Evolutionary conservation across 2,329 filamentous ascomycete genomes (phyloP), one percentile per base, ranked within the genome.

Genomic region (Xenoacremonium recifei): DNA sequence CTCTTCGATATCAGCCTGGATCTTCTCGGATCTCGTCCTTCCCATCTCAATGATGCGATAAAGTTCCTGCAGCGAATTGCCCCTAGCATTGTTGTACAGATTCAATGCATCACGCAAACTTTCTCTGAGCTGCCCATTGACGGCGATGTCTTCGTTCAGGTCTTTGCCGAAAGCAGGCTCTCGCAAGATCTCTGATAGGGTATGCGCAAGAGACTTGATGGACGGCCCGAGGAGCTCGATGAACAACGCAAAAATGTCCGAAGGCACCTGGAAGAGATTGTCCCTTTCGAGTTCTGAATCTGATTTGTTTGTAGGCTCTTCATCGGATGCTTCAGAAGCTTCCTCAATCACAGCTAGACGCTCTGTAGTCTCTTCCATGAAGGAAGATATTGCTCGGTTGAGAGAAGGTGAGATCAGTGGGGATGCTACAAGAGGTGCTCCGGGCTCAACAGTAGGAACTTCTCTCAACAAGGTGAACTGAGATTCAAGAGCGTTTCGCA

Each of bases 151-250:
- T 47, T 83, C 82, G 20, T 83, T 74, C 0, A 85, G 80, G 1
- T 78, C 76, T 11, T 80, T 70, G 5, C 82, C 82, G 64, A 95
- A 97, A 0, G 91, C 89, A 1, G 95, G 77, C 48, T 96, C 90
- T 39, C 89, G 84, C 6, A 99, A 79, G 9, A 95, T 90, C 60
- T 95, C 85, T 10, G 89, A 89, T 29, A 99, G 68, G 0, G 93
- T 97, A 55, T 87, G 93, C 3, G 89, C 89, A n/a, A 99, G 70
- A 0, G 92, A 96, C 64, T 96, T 95, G 83, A 96, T 95, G 0
- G 92, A 93, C 2, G 93, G 93, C 0, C 93, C 93, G 17, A 99
- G 73, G 51, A 93, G 82, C 16, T 79, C 75, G 45, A 99, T 96
- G 64, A 97, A 99, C 5, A 91, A 76, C 10, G 89, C 83, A 61